Base-by-base conservation (phyloP, 768 basidiomycete species). In the Cytidiella melzeri region DNA sequence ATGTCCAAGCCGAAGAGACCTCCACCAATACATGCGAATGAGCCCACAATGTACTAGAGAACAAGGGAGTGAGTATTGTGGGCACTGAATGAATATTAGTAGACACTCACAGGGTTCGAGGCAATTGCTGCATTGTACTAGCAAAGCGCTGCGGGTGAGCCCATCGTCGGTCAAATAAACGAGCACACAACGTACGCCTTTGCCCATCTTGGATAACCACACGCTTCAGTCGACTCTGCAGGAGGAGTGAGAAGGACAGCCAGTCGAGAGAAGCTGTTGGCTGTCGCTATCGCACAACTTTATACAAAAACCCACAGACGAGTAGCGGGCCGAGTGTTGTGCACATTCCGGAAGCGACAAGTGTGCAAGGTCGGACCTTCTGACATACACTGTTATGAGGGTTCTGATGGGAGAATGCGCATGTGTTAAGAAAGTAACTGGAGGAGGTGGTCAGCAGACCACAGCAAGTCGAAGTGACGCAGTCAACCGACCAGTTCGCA, bases 1-100 rank as follows among this genome's bases (percentile, higher is more conserved):
- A 88, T 86, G 72, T 88, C 86, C 69, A 88, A 63, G 63, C 86
- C 86, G 61, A 87, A 88, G 30, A 88, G 76, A 43, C 83, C 83
- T 56, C 85, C 84, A 30, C 86, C 85, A 54, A 88, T 87, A 63
- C 86, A 88, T 64, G 86, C 85, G 66, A 88, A 88, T 15, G 83
- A 80, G 25, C 86, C 86, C 48, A 87, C 86, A 50, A 87, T 64
- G 63, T 87, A 87, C 84, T 87, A 53, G n/a, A 24, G 19, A 27
- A 45, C 41, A n/a, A n/a, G n/a, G n/a, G n/a, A 20, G 28, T n/a
- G n/a, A 43, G 28, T 28, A 37, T 37, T 18, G 39, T 20, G 37
- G 4, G n/a, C 34, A 41, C n/a, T 36, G 42, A 36, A 20, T 36
- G 9, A 41, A 41, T 42, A 10, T 19, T 21, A n/a, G 6, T n/a